Evolutionary conservation across 495 filamentous ascomycete species (phyloP).

Genomic region (Cercophora scortea): DNA sequence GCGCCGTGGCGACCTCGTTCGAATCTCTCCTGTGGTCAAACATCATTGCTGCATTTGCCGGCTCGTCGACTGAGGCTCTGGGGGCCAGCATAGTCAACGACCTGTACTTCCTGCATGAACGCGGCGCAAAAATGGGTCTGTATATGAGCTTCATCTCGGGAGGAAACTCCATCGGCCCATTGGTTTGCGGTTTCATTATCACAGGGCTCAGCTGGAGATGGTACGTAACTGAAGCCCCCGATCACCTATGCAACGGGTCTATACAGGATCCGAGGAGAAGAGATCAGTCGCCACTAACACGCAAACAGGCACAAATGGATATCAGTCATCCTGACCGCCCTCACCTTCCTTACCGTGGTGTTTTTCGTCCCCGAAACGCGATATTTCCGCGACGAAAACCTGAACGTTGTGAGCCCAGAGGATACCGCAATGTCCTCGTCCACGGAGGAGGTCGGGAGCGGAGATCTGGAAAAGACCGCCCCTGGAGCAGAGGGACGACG

Average conservation of each 20-base stretch:
- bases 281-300: too few relatives aligned
- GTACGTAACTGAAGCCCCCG: neutral
- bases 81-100: conserved; percentile 34
- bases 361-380: conserved; percentile 34
- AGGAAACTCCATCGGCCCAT: conserved; percentile 29
- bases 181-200: conserved; percentile 33
- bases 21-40: conserved; percentile 25
- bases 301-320: conserved; percentile 22
- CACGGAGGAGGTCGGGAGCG: neutral
- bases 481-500: neutral
- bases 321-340: conserved; percentile 20
- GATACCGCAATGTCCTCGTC: neutral
- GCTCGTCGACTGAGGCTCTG: conserved; percentile 25
- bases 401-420: neutral
- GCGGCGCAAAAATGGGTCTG: conserved; percentile 32
- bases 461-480: neutral
- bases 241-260: too few relatives aligned
- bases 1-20: conserved; percentile 21
- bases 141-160: conserved; percentile 33
- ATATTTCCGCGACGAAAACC: conserved; percentile 22
- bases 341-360: conserved; percentile 27
- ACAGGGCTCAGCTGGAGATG: conserved; percentile 31
- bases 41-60: conserved; percentile 30
- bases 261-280: too few relatives aligned
- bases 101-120: conserved; percentile 35